These are phyloP conservation scores for Agaricus blazei DNA, from an alignment of 768 basidiomycete genomes.

Conservation along the genomic window DNA sequence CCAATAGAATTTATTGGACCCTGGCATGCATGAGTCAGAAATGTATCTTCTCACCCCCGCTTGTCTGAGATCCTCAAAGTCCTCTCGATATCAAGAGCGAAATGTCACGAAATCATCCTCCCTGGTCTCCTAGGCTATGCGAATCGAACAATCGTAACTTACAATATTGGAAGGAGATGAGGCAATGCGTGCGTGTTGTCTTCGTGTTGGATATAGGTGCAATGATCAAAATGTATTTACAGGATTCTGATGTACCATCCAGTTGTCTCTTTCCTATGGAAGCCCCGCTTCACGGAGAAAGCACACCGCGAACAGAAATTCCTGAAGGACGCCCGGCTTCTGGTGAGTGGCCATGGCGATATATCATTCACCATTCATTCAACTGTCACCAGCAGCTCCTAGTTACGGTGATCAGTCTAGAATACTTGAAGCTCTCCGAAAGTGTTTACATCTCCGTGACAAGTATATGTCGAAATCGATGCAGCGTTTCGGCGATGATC, in stretches of 20 bases:
- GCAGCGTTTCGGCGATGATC: slow-evolving; percentile 94
- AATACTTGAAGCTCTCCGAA: slow-evolving; percentile 69
- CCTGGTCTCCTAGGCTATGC: slow-evolving; percentile 29
- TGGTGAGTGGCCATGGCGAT: too few relatives aligned
- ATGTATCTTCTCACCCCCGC: too few relatives aligned
- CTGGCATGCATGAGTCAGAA: too few relatives aligned
- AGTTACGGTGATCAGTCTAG: slow-evolving; percentile 42
- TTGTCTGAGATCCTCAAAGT: too few relatives aligned
- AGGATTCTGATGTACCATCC: slow-evolving; percentile 49
- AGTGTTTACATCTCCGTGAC: slow-evolving; percentile 88
- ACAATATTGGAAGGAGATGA: slow-evolving; percentile 74
- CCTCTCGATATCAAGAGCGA: not conserved
- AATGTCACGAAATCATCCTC: slow-evolving; percentile 5
- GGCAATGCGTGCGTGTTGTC: slow-evolving; percentile 58
- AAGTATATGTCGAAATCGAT: slow-evolving; percentile 88
- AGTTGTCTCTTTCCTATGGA: slow-evolving; percentile 25
- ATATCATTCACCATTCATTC: too few relatives aligned
- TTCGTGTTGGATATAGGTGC: not conserved
- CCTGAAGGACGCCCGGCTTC: slow-evolving; percentile 28
- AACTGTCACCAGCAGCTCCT: slow-evolving; percentile 17
- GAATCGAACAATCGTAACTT: slow-evolving; percentile 71
- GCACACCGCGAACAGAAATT: slow-evolving; percentile 20
- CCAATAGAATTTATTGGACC: too few relatives aligned
- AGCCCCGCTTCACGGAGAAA: slow-evolving; percentile 25
- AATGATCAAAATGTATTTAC: slow-evolving; percentile 47